Percentiles rank a stretch among this genome's conserved stretches.
phyloP scores from a whole-genome alignment of 2,329 filamentous ascomycete species.

The Zelopaecilomyces penicillatus region DNA sequence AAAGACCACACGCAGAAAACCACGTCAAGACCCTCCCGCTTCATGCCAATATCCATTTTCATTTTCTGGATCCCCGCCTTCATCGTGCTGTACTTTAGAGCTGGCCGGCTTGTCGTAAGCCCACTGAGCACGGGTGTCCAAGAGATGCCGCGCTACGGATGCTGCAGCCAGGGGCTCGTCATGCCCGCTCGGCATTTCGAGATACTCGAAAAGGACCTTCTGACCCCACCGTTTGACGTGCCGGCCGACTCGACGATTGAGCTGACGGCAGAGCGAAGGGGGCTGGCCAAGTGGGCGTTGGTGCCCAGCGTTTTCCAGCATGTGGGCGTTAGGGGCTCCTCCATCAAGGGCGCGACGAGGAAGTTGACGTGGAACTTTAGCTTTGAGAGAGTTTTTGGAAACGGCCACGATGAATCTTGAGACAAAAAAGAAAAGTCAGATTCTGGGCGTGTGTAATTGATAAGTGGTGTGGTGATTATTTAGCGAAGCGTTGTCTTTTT shows the following conservation, averaged over 20 bases:
- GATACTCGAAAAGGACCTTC: constrained; percentile 11
- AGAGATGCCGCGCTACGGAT: constrained; percentile 26
- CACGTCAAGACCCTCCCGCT: constrained; percentile 1
- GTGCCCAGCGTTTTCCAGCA: constrained; percentile 26
- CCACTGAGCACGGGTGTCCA: constrained; percentile 17
- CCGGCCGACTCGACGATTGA: constrained; percentile 24
- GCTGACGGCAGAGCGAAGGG: constrained; percentile 15
- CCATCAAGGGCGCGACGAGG: constrained; percentile 14
- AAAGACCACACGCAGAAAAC: constrained; percentile 3
- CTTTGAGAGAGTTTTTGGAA: constrained; percentile 15
- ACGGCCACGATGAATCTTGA: no score
- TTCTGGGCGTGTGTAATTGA: no score
- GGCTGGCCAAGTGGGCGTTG: constrained; percentile 22
- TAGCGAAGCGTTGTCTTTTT: no score
- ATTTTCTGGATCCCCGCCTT: constrained; percentile 17
- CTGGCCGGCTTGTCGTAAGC: constrained; percentile 18
- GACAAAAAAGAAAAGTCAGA: no score
- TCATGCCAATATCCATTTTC: constrained; percentile 4
- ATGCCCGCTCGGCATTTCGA: constrained; percentile 20
- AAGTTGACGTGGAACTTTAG: constrained; percentile 25
- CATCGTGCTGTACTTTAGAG: constrained; percentile 19
- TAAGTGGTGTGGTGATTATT: no score
- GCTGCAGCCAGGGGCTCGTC: constrained; percentile 26
- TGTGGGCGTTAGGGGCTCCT: constrained; percentile 20
- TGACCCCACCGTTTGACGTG: constrained; percentile 13